Conservation (phyloP, 768 basidiomycete species). For the Psilocybe azurescens region DNA sequence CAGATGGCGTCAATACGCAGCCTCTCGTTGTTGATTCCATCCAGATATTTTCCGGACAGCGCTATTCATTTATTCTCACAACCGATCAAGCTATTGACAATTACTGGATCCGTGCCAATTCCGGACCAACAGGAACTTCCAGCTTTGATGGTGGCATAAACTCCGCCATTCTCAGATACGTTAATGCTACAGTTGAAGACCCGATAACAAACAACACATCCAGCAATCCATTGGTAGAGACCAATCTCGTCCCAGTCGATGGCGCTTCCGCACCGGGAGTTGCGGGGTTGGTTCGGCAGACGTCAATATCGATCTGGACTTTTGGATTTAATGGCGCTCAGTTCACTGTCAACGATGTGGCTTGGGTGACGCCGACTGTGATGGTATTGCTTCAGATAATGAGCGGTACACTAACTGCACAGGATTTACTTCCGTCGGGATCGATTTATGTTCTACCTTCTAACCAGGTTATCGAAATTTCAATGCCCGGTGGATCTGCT, state of each 20-base stretch:
- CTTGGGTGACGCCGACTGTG: constrained; percentile 37
- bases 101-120: constrained; percentile 52
- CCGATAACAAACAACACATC: constrained; percentile 39
- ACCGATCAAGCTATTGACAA: constrained; percentile 52
- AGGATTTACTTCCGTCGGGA: constrained; percentile 39
- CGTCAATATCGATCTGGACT: constrained; percentile 35
- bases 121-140: constrained; percentile 20
- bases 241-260: constrained; percentile 34
- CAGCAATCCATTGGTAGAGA: constrained; percentile 38
- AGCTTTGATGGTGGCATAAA: constrained; percentile 37
- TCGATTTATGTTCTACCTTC: constrained; percentile 42
- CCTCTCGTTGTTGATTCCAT: constrained; percentile 48
- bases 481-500: constrained; percentile 41
- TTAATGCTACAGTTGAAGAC: constrained; percentile 39
- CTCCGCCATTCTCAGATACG: constrained; percentile 58
- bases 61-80: constrained; percentile 40
- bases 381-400: constrained; percentile 52
- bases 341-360: constrained; percentile 36
- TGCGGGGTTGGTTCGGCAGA: constrained; percentile 39
- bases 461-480: constrained; percentile 51
- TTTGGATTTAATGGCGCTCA: constrained; percentile 23
- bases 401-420: constrained; percentile 39
- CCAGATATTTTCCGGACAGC: constrained; percentile 43
- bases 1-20: constrained; percentile 44
- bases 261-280: constrained; percentile 34